Conservation (phyloP, 2,329 filamentous ascomycete species). For the Fusarium proliferatum region DNA sequence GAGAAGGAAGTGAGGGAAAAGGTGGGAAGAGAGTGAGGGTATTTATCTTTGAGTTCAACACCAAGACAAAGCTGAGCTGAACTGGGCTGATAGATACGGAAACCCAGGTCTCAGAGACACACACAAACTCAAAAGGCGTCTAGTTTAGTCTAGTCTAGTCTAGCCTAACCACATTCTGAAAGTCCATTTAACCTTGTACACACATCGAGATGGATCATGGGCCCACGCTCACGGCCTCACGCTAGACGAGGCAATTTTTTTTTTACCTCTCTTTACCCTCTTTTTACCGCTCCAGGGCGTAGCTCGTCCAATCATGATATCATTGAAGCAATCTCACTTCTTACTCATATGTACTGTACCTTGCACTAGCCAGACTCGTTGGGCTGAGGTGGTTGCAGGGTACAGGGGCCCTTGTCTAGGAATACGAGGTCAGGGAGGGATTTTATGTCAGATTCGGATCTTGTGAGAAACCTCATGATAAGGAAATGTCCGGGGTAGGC, state of each 20-base stretch:
- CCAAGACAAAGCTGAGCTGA: not conserved
- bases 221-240: not conserved
- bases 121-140: not conserved
- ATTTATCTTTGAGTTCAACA: conserved; percentile 21
- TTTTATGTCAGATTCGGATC: conserved; percentile 24
- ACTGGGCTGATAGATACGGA: conserved; percentile 3
- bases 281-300: not conserved
- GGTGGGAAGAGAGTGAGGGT: conserved; percentile 23
- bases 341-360: conserved; percentile 13
- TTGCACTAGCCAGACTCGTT: conserved; percentile 23
- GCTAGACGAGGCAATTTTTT: conserved; percentile 22
- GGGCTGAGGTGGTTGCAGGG: conserved; percentile 11
- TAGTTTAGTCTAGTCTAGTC: not conserved
- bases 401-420: conserved; percentile 1
- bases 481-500: conserved; percentile 11
- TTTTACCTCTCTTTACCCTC: not conserved
- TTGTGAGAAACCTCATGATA: conserved; percentile 23
- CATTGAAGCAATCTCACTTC: conserved; percentile 8
- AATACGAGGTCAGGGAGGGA: conserved; percentile 21
- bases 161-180: not conserved
- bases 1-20: not conserved
- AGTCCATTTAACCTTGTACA: not conserved
- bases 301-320: conserved; percentile 32
- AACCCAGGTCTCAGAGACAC: not conserved
- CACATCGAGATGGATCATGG: conserved; percentile 8